These are phyloP conservation scores for Alopecurus myosuroides DNA, from an alignment of 176 grass and related monocot genomes.

Conservation along the genomic window DNA sequence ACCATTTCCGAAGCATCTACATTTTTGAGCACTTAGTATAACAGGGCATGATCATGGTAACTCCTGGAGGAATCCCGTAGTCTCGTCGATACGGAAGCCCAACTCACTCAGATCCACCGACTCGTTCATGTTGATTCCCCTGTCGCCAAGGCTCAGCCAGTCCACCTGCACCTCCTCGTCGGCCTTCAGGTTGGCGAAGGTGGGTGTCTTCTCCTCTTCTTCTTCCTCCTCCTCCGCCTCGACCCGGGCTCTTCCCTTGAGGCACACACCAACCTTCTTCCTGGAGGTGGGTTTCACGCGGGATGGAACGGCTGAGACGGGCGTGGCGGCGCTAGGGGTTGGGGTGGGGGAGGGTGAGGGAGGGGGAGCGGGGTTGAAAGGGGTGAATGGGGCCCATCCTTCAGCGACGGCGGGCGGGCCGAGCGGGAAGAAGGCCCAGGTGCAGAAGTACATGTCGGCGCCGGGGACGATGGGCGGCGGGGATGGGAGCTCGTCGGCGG, in stretches of 20 bases:
- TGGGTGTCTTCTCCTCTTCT: not conserved
- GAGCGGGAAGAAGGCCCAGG: constrained; percentile 47
- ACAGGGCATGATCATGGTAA: constrained; percentile 21
- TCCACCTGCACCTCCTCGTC: not conserved
- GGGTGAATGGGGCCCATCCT: constrained; percentile 30
- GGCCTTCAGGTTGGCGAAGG: constrained; percentile 4
- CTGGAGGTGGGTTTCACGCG: constrained; percentile 16
- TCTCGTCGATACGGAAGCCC: constrained; percentile 39
- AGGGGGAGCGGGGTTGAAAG: constrained; percentile 14
- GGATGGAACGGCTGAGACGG: not conserved
- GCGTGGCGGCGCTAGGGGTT: not conserved
- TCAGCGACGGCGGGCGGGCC: constrained; percentile 8
- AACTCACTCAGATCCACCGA: constrained; percentile 43
- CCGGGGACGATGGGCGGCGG: constrained; percentile 35
- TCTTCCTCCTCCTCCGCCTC: constrained; percentile 36
- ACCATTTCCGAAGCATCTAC: constrained; percentile 9
- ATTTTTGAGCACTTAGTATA: not conserved
- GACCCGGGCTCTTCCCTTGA: constrained; percentile 45
- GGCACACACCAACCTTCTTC: constrained; percentile 35
- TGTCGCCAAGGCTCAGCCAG: not conserved
- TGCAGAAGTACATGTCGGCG: constrained; percentile 45
- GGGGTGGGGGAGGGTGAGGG: not conserved
- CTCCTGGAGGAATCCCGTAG: constrained; percentile 22
- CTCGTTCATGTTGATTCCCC: constrained; percentile 33
- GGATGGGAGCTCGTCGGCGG: constrained; percentile 33